Percentiles rank a stretch among this genome's conserved stretches.
Evolutionary conservation across 140 eudicot genomes (phyloP).

Genomic region (Anethum foeniculum): DNA sequence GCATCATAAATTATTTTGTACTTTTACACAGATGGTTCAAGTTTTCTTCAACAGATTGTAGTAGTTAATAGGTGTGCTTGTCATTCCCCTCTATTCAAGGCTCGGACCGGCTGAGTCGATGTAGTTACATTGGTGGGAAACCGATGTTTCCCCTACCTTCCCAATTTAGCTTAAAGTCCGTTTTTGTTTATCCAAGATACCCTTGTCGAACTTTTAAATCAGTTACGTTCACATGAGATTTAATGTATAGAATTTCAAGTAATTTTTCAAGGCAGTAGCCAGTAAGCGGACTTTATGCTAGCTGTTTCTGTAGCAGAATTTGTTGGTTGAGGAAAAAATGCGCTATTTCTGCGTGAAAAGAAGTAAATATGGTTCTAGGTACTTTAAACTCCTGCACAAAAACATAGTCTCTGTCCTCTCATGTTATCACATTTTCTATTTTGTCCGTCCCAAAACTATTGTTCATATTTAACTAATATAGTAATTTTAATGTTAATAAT

Average conservation of each 20-base stretch:
- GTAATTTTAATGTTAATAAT: no score
- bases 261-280: neutral
- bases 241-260: neutral
- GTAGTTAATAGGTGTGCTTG: neutral
- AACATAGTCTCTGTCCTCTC: no score
- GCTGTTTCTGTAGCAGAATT: neutral
- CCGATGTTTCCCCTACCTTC: neutral
- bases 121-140: neutral
- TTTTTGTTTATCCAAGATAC: neutral
- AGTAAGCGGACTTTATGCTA: no score
- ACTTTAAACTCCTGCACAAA: no score
- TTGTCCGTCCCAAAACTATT: no score
- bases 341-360: no score
- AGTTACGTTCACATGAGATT: neutral
- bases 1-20: neutral
- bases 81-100: neutral
- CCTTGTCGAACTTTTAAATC: neutral
- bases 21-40: neutral
- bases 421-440: no score
- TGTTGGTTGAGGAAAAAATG: no score
- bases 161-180: neutral
- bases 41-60: neutral
- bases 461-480: no score
- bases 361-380: no score
- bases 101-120: neutral